Evolutionary conservation across 2,329 filamentous ascomycete species (phyloP), one percentile per base, ranked within the genome.

Genomic region (Alternaria atra): DNA sequence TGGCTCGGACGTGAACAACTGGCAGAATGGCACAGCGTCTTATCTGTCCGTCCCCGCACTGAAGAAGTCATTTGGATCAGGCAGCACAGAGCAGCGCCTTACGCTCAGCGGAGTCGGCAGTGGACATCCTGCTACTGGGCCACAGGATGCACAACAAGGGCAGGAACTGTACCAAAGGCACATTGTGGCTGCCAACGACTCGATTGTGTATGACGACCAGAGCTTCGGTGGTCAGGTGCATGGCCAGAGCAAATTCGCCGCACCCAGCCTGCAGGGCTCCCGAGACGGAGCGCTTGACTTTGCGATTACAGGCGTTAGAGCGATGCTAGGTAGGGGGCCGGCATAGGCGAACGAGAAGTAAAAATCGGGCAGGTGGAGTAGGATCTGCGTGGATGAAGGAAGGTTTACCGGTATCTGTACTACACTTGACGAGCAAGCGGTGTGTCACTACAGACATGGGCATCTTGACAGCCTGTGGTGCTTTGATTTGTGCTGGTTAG

Each of bases 1-100:
- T 17, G 83, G 82, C 6, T 77, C 82, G 0, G 67, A 73, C 3
- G 70, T 87, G 9, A 73, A 70, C 2, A 90, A 88, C 0, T 82
- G 73, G 40, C 85, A 89, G 63, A 85, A 86, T 39, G 88, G 88
- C 32, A 84, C 81, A 5, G 89, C 87, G 5, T 77, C 72, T 30
- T 91, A 88, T 72, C 79, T 82, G n/a, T 54, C 83, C 34, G 76
- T 78, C 29, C 73, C 79, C n/a, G 81, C 84, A 10, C 79, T 80
- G 63, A 82, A 79, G 62, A 80, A 73, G 52, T 83, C 83, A 50
- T 84, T 78, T 15, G 85, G 85, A 15, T 85, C 79, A 52, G 89
- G 89, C 7, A 82, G 77, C 25, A 88, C 86, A 6, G 81, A 81
- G 57, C 89, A 91, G 75, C 76, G 80, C 2, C 85, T 90, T 35